Evolutionary conservation across 495 filamentous ascomycete genomes (phyloP).

Genomic region (Aspergillus affinis): DNA sequence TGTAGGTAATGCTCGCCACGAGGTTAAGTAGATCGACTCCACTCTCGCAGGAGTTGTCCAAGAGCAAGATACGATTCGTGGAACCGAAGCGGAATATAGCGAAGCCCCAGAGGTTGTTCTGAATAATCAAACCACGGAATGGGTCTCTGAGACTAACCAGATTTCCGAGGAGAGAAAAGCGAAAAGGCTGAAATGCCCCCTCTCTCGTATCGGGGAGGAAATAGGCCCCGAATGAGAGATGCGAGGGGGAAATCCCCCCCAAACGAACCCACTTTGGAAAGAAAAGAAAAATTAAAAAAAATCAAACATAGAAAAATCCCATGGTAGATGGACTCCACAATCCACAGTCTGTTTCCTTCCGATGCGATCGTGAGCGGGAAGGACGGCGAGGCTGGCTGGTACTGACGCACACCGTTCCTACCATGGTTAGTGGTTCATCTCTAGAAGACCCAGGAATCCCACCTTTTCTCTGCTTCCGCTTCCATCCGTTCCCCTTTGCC

Average conservation of each 20-base stretch:
- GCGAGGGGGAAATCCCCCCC: background rate
- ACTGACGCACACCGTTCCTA: constrained; percentile 3
- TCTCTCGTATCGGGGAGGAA: background rate
- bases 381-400: constrained; percentile 6
- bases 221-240: background rate
- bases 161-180: background rate
- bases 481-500: background rate
- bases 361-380: background rate
- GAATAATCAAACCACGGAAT: constrained; percentile 1
- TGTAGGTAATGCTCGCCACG: constrained; percentile 25
- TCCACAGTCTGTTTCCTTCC: background rate
- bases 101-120: constrained; percentile 4
- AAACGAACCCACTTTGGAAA: background rate
- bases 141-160: background rate
- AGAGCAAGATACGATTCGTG: constrained; percentile 12
- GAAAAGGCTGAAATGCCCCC: constrained; percentile 1
- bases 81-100: constrained; percentile 6
- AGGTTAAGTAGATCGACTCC: constrained; percentile 22
- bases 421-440: constrained; percentile 8
- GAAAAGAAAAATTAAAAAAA: constrained; percentile 3
- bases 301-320: background rate
- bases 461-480: constrained; percentile 1
- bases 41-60: constrained; percentile 5
- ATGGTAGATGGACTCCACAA: background rate
- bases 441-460: background rate